Conservation (phyloP, 768 basidiomycete species). For the Serendipita indica region DNA sequence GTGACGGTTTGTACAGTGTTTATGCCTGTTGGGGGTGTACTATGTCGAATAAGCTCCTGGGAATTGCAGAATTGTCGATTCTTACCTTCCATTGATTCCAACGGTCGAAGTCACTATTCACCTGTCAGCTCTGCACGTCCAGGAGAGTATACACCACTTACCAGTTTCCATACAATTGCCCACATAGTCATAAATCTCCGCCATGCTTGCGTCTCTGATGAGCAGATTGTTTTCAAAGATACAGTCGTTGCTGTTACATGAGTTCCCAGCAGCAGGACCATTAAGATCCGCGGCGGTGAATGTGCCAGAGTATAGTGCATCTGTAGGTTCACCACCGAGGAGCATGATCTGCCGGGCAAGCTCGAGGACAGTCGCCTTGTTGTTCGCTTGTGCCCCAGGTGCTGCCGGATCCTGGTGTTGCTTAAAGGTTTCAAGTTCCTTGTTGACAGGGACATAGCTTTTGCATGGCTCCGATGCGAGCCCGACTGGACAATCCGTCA, state of each 20-base stretch:
- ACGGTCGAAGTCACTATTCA: not conserved
- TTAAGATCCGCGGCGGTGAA: not conserved
- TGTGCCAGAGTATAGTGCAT: slow-evolving; percentile 1
- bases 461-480: not conserved
- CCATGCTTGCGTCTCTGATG: not conserved
- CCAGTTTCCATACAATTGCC: not conserved
- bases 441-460: not conserved
- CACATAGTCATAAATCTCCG: slow-evolving; percentile 6
- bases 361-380: slow-evolving; percentile 1
- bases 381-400: not conserved
- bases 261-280: not conserved
- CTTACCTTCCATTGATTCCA: not conserved
- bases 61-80: not conserved
- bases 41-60: not conserved
- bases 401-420: slow-evolving; percentile 7
- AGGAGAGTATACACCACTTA: not conserved
- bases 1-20: too few relatives aligned
- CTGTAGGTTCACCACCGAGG: not conserved
- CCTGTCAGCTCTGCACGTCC: not conserved
- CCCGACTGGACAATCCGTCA: not conserved
- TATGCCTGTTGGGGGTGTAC: not conserved
- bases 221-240: not conserved
- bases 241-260: not conserved
- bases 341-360: not conserved
- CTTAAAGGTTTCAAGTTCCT: not conserved